A percentile compares a stretch with the other conserved stretches of the same genome.
phyloP scores from a whole-genome alignment of 768 basidiomycete species.

The Goffeauzyma gilvescens region DNA sequence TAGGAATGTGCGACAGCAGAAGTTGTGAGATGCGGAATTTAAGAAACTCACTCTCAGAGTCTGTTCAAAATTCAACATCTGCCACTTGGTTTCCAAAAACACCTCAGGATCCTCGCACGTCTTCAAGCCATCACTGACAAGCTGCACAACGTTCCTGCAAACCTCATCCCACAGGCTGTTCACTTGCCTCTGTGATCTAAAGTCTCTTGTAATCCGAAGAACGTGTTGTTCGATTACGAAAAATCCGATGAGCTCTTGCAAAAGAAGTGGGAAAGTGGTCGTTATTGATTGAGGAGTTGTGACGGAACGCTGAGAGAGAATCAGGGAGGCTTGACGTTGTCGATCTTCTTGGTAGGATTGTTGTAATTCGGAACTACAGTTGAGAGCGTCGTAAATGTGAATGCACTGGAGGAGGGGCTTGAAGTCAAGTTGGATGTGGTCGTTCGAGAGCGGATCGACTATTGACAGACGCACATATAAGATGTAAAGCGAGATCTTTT shows the following conservation, averaged over 20 bases:
- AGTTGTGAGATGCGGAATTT: no score
- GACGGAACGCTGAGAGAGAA: conserved; percentile 42
- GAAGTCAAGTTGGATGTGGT: conserved; percentile 74
- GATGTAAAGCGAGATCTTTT: neutral
- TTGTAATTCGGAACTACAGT: conserved; percentile 74
- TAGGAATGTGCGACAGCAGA: neutral
- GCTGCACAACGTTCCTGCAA: conserved; percentile 49
- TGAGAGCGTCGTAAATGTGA: conserved; percentile 81
- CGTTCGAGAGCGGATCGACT: conserved; percentile 87
- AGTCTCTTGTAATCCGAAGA: conserved; percentile 64
- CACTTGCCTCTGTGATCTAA: conserved; percentile 76
- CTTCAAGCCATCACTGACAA: conserved; percentile 52
- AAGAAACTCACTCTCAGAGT: conserved; percentile 64
- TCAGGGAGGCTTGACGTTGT: conserved; percentile 95
- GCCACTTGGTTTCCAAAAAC: conserved; percentile 67
- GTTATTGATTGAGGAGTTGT: conserved; percentile 28
- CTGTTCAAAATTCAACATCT: conserved; percentile 66
- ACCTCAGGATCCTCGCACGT: conserved; percentile 60
- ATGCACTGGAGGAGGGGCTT: conserved; percentile 89
- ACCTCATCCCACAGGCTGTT: conserved; percentile 90
- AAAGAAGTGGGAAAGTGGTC: conserved; percentile 47
- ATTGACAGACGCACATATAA: neutral
- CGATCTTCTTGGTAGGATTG: conserved; percentile 91
- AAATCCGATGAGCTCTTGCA: conserved; percentile 88
- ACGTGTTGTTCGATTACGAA: conserved; percentile 93